Evolutionary conservation across 345 rosid genomes (phyloP).

Genomic region (Barbarea vulgaris): DNA sequence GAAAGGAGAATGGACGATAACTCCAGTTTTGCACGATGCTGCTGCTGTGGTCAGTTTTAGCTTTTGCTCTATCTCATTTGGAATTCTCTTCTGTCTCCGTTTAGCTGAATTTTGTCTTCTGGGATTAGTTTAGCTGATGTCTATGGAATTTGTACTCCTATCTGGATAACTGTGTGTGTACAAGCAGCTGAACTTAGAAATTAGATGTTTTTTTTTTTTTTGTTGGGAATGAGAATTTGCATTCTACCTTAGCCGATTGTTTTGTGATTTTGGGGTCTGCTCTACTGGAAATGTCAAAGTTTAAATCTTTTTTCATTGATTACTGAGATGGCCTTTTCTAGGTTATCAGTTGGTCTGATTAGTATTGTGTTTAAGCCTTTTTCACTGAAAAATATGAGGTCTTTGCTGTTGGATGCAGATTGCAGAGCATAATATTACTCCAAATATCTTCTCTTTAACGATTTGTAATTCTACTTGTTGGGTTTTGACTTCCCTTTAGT

Average conservation of each 20-base stretch:
- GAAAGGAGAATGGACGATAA: conserved; percentile 76
- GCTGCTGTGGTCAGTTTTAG: conserved; percentile 73
- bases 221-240: conserved; percentile 7
- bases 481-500: background rate
- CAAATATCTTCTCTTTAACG: background rate
- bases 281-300: background rate
- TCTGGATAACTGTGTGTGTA: background rate
- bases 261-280: background rate
- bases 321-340: no score
- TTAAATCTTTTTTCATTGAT: conserved; percentile 4
- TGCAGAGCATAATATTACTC: background rate
- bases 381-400: background rate
- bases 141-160: background rate
- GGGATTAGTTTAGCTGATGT: background rate
- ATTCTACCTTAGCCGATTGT: background rate
- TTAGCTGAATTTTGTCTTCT: background rate
- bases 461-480: background rate
- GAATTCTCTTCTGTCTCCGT: background rate
- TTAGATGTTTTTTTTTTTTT: background rate
- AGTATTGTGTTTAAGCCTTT: conserved; percentile 10
- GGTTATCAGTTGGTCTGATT: no score
- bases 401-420: background rate
- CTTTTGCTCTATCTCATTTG: background rate
- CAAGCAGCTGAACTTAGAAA: conserved; percentile 1
- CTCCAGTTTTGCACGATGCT: conserved; percentile 82